A percentile compares a stretch with the other conserved stretches of the same genome.
These are phyloP conservation scores for Eimeria praecox DNA, from an alignment of 169 alveolate genomes.

Conservation along the genomic window DNA sequence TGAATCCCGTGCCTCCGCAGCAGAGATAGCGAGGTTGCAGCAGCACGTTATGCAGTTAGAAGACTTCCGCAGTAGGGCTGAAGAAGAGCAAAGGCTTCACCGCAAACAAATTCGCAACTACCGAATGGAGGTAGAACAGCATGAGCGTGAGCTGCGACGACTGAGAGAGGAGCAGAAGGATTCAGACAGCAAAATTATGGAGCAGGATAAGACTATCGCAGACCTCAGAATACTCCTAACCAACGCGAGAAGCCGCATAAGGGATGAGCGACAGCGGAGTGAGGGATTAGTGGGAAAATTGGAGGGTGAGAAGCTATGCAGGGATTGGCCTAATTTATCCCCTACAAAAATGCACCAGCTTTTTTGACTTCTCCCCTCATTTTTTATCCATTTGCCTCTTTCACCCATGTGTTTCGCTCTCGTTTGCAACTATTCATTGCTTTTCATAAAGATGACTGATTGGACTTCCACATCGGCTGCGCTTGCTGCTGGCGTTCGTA, in stretches of 20 bases:
- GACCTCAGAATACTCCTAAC: slow-evolving; percentile 49
- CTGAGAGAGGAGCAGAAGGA: slow-evolving; percentile 9
- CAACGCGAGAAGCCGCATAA: slow-evolving; percentile 55
- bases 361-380: neutral
- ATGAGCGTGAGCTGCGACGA: slow-evolving; percentile 5
- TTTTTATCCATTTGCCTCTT: neutral
- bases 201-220: slow-evolving; percentile 52
- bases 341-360: neutral
- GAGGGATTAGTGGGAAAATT: slow-evolving; percentile 48
- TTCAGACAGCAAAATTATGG: slow-evolving; percentile 4
- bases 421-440: neutral
- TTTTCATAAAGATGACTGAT: neutral
- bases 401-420: neutral
- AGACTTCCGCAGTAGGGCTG: neutral
- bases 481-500: neutral
- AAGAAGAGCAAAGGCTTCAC: slow-evolving; percentile 40
- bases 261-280: slow-evolving; percentile 65
- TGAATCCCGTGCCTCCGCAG: slow-evolving; percentile 35
- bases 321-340: neutral
- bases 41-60: slow-evolving; percentile 42
- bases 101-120: slow-evolving; percentile 40
- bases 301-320: slow-evolving; percentile 46
- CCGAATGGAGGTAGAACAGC: slow-evolving; percentile 46
- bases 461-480: neutral
- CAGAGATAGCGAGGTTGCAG: slow-evolving; percentile 44